Conservation (phyloP, 306 rosid genomes). For the Fragaria vesca region DNA sequence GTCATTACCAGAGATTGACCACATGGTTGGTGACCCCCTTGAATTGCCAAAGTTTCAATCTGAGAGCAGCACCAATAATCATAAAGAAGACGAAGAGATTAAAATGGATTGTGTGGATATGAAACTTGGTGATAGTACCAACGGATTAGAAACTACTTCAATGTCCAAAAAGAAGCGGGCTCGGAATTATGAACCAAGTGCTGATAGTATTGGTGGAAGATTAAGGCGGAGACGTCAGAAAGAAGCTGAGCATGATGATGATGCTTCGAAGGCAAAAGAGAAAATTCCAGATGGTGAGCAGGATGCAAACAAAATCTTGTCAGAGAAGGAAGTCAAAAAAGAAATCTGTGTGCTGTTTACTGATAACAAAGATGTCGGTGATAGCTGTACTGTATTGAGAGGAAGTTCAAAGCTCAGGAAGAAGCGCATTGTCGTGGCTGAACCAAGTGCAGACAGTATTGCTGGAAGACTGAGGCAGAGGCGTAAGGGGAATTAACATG, state of each 20-base stretch:
- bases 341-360: conserved; percentile 5
- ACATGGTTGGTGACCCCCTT: conserved; percentile 17
- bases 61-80: conserved; percentile 9
- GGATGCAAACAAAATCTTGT: conserved; percentile 4
- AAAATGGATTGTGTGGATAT: background rate
- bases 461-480: conserved; percentile 58
- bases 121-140: background rate
- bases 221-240: conserved; percentile 15
- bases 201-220: conserved; percentile 37
- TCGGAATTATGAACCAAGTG: background rate
- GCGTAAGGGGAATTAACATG: conserved; percentile 11
- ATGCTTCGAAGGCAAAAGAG: background rate
- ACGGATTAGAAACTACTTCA: conserved; percentile 1
- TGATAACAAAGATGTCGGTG: background rate
- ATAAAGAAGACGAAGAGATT: conserved; percentile 16
- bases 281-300: conserved; percentile 11
- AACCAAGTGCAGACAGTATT: conserved; percentile 30
- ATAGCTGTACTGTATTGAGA: conserved; percentile 10
- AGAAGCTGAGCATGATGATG: background rate
- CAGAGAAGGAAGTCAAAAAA: conserved; percentile 4
- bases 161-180: conserved; percentile 3
- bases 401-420: conserved; percentile 18
- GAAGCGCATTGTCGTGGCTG: conserved; percentile 21
- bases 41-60: conserved; percentile 14
- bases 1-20: conserved; percentile 34